Evolutionary conservation across 192 early-diverging fungal genomes (phyloP), one percentile per base, ranked within the genome.

Genomic region (Chytriomyces hyalinus): DNA sequence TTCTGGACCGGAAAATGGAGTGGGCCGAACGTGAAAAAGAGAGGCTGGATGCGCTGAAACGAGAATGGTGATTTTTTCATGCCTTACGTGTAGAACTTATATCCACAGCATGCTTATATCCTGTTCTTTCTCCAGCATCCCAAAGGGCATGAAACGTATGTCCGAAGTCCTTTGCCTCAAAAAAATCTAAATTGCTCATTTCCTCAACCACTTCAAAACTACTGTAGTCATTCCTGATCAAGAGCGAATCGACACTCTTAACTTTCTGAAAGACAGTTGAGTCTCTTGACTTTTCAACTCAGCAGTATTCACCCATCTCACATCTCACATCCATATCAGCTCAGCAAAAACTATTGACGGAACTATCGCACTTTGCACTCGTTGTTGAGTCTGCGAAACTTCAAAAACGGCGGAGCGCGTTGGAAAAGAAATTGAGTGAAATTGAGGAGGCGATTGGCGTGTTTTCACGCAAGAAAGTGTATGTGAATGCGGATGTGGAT

Each of bases 1-100:
- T 89, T 57, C 73, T 88, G 6, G 78, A 89, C 57, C 80, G 88
- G 45, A 89, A 88, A 64, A 48, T 87, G 72, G 77, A 88, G 61
- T 89, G 88, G 88, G 88, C 86, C 6, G 71, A 83, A 72, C 62
- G 78, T 59, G 88, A 89, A 65, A 63, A 85, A 64, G 79, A 87
- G 26, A 66, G 85, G 53, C 57, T 85, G 59, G 48, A 77, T 15
- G 68, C 50, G 1, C 77, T 89, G 47, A 79, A 84, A 63, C 70
- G 80, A 57, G 75, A 83, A 65, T 81, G 81, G 86, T 87, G 73
- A 60, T 73, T 66, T 7, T 44, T 65, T 10, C 36, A 36, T 36
- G 36, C 36, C 36, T 36, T 36, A 0, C 36, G 2, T 36, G 36
- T 2, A 36, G 36, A 36, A 3, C 36, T 36, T 2, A 36, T 36